Evolutionary conservation across 1,284 basidiomycete species (phyloP).

Genomic region (Wallemia ichthyophaga): DNA sequence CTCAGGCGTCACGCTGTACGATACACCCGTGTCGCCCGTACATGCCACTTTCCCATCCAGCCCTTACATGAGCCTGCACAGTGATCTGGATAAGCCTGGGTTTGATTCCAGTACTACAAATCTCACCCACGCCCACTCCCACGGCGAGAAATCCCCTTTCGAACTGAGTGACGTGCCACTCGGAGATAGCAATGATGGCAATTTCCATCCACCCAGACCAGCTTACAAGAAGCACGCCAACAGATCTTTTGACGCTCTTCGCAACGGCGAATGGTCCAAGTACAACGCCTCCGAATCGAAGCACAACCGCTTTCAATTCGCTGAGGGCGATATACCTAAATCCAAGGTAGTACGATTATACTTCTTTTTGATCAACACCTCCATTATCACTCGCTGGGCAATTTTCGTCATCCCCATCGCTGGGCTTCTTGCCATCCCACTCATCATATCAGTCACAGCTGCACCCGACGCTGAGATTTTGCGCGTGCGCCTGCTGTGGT

Average conservation of each 20-base stretch:
- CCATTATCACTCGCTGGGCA: conserved; percentile 47
- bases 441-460: conserved; percentile 27
- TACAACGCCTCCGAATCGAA: neutral
- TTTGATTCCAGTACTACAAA: neutral
- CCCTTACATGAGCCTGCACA: neutral
- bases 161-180: too few species aligned
- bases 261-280: neutral
- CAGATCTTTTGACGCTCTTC: neutral
- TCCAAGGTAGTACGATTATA: conserved; percentile 20
- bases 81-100: too few species aligned
- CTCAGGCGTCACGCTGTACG: neutral
- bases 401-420: neutral
- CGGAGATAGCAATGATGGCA: too few species aligned
- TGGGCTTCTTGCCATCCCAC: conserved; percentile 16
- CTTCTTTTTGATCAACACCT: conserved; percentile 41
- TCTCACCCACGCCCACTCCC: neutral
- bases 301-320: conserved; percentile 19
- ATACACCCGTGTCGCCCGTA: neutral
- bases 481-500: conserved; percentile 38
- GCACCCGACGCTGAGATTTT: conserved; percentile 15
- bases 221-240: neutral
- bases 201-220: neutral
- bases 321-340: conserved; percentile 26
- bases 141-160: neutral
- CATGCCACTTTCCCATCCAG: neutral